Percentiles rank a stretch among this genome's conserved stretches.
phyloP scores from a whole-genome alignment of 805 yeast species.

The Cyberlindnera xishuangbannaensis region DNA sequence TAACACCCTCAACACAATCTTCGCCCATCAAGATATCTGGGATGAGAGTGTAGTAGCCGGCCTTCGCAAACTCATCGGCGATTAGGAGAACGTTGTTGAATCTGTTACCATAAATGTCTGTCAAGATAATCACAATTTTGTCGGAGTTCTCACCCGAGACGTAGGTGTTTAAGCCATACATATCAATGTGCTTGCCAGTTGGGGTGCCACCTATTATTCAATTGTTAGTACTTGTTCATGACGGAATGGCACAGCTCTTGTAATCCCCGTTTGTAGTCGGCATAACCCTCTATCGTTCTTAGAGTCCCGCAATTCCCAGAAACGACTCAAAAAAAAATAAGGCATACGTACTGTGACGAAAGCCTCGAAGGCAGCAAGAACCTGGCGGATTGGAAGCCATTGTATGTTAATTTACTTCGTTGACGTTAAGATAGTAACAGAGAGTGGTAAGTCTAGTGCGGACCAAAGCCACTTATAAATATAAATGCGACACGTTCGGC shows the following conservation, averaged over 20 bases:
- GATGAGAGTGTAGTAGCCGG: conserved; percentile 58
- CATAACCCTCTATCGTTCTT: too few species aligned
- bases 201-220: conserved; percentile 40
- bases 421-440: too few species aligned
- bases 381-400: conserved; percentile 50
- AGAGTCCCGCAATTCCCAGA: not conserved
- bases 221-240: not conserved
- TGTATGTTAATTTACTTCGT: too few species aligned
- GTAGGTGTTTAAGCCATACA: conserved; percentile 42
- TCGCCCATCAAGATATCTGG: conserved; percentile 70
- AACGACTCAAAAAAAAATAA: conserved; percentile 21
- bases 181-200: conserved; percentile 34
- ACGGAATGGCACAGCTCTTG: too few species aligned
- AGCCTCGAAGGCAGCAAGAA: conserved; percentile 9
- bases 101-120: conserved; percentile 66
- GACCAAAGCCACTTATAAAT: too few species aligned
- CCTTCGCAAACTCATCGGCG: conserved; percentile 60
- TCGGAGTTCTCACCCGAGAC: conserved; percentile 36
- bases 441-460: too few species aligned
- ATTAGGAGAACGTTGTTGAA: conserved; percentile 52
- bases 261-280: too few species aligned
- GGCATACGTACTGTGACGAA: conserved; percentile 25
- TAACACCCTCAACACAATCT: conserved; percentile 29
- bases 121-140: conserved; percentile 50
- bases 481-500: too few species aligned